Evolutionary conservation across 2,329 filamentous ascomycete genomes (phyloP), one percentile per base, ranked within the genome.

Genomic region (Beauveria brongniartii): DNA sequence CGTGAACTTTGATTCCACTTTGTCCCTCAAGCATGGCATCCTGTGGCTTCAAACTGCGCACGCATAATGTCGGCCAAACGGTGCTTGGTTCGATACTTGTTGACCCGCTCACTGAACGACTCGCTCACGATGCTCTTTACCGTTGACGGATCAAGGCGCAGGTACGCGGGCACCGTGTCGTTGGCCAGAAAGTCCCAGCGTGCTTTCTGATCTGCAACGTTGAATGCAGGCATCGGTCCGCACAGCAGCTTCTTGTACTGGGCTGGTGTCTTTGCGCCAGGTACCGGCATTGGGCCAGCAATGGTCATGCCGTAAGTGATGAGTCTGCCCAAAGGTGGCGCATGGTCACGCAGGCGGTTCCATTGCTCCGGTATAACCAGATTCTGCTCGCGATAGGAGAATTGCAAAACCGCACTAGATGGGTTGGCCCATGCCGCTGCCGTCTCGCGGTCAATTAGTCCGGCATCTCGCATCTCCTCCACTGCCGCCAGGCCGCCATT

Each of bases 201-300:
- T 5, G 46, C 56, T 28, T 30, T 3, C 47, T 59, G 56, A 16
- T 52, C 37, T 3, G 56, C 56, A 34, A 52, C 34, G 41, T 52
- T 52, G n/a, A 59, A 46, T n/a, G 47, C 56, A 24, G 56, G 56
- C 37, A 59, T 24, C 24, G 47, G 47, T 8, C 56, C 56, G n/a
- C 47, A 59, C 18, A 34, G n/a, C 22, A 59, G 47, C 26, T 52
- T 59, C 40, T 52, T 59, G 47, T 59, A 52, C 56, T 59, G 47
- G 37, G 56, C 37, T 6, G 56, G 47, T 18, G 47, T 59, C 47
- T 52, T 59, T 24, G 56, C 47, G 5, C 56, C 56, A 7, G 56
- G 56, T n/a, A 59, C 56, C 4, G 46, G 55, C 55, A 59, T 59
- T 10, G 56, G 56, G n/a, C 56, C 47, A 8, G 37, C 40, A 16